phyloP scores from a whole-genome alignment of 257 asterid species.

The Cordia subcordata region DNA sequence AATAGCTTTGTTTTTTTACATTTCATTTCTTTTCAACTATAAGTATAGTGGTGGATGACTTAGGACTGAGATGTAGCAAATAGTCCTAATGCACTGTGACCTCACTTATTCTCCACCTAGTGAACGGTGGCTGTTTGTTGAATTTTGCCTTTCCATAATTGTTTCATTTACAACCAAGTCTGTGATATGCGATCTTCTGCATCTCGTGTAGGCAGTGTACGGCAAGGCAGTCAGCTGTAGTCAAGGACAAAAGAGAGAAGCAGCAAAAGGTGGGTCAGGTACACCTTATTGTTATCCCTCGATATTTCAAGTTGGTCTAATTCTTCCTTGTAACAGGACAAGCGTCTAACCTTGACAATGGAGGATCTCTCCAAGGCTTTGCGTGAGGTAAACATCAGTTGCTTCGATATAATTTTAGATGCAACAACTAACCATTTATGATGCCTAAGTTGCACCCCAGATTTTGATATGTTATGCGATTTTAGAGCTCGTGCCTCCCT shows the following conservation, averaged over 20 bases:
- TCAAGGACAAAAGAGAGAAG: conserved; percentile 90
- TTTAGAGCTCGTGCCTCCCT: too few species aligned
- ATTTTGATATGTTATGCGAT: too few species aligned
- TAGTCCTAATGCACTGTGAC: too few species aligned
- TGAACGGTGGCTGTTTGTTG: background rate
- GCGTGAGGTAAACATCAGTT: conserved; percentile 57
- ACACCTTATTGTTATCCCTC: conserved; percentile 11
- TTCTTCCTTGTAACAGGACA: conserved; percentile 53
- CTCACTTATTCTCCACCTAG: background rate
- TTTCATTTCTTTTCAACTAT: background rate
- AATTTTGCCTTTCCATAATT: background rate
- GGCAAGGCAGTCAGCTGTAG: conserved; percentile 76
- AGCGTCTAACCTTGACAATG: conserved; percentile 88
- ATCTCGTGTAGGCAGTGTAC: conserved; percentile 70
- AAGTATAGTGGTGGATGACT: background rate
- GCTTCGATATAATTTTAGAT: background rate
- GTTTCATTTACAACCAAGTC: too few species aligned
- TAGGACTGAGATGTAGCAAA: background rate
- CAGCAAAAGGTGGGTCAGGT: conserved; percentile 70
- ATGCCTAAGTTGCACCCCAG: too few species aligned
- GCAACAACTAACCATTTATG: too few species aligned
- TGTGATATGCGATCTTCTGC: conserved; percentile 7
- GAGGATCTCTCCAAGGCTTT: conserved; percentile 95
- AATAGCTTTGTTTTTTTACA: background rate
- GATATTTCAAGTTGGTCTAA: conserved; percentile 18